These are phyloP conservation scores for Candida gorgasii DNA, from an alignment of 805 yeast genomes.

Conservation along the genomic window DNA sequence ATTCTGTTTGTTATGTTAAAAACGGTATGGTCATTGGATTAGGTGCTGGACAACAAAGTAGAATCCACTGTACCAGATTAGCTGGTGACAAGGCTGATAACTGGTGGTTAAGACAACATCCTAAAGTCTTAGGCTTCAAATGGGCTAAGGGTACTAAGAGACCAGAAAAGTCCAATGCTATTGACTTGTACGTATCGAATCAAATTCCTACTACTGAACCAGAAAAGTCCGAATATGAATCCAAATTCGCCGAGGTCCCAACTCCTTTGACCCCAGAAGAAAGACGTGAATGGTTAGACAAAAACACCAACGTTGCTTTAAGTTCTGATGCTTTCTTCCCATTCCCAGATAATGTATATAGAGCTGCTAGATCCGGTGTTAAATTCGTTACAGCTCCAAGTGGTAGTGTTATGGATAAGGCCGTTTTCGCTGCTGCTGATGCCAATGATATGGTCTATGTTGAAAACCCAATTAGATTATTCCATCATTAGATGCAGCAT, in stretches of 20 bases:
- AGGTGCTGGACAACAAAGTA: conserved; percentile 99
- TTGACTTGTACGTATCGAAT: conserved; percentile 87
- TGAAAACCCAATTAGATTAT: conserved; percentile 95
- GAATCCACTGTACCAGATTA: conserved; percentile 98
- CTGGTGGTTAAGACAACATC: conserved; percentile 99
- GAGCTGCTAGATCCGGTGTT: conserved; percentile 97
- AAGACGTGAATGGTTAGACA: conserved; percentile 81
- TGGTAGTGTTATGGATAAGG: conserved; percentile 97
- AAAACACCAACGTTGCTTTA: conserved; percentile 83
- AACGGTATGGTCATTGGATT: conserved; percentile 99
- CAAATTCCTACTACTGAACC: conserved; percentile 93
- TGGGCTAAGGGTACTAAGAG: conserved; percentile 99
- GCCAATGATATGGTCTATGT: conserved; percentile 86
- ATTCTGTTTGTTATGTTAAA: conserved; percentile 97
- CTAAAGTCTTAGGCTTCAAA: conserved; percentile 84
- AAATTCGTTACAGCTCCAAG: conserved; percentile 95
- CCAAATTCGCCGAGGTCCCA: conserved; percentile 84
- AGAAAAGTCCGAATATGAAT: conserved; percentile 87
- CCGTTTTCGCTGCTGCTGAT: conserved; percentile 94
- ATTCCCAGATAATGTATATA: conserved; percentile 97
- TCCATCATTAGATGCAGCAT: conserved; percentile 98
- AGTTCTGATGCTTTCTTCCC: conserved; percentile 99
- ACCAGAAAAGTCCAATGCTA: conserved; percentile 98
- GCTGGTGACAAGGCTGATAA: conserved; percentile 99
- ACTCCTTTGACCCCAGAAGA: conserved; percentile 79